Percentiles rank a stretch among this genome's conserved stretches.
Conservation (phyloP, 75 land plant species). For the Pinus albicaulis region DNA sequence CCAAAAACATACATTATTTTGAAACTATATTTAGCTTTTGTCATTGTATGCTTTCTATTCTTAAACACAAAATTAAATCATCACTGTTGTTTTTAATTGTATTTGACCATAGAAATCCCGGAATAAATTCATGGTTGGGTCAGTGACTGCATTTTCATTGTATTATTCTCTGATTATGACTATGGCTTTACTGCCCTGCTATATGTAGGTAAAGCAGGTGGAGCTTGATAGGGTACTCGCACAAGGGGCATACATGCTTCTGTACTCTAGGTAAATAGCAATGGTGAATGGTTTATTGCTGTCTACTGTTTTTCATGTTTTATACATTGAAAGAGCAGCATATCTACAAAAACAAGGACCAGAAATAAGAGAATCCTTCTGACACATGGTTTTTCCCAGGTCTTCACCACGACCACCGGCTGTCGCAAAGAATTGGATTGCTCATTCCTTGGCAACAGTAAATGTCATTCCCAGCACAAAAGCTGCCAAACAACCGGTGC, state of each 20-base stretch:
- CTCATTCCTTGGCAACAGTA: constrained; percentile 6
- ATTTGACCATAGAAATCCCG: neutral
- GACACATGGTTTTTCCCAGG: constrained; percentile 18
- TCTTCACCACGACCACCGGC: constrained; percentile 58
- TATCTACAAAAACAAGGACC: neutral
- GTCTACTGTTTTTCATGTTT: neutral
- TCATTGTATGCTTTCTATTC: neutral
- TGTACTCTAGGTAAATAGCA: constrained; percentile 68
- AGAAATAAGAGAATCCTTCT: neutral
- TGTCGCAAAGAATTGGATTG: constrained; percentile 15
- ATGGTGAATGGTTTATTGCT: neutral
- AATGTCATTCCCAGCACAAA: neutral
- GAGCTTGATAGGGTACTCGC: constrained; percentile 61
- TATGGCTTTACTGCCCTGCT: neutral
- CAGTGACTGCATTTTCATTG: neutral
- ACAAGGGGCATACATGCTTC: constrained; percentile 87
- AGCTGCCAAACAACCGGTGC: neutral
- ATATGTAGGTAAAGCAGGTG: constrained; percentile 73
- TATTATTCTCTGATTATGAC: neutral
- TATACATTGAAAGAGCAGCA: neutral
- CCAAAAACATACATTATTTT: no score
- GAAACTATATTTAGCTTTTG: neutral
- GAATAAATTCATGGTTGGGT: neutral
- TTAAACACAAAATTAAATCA: neutral
- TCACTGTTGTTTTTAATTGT: neutral